Evolutionary conservation across 495 filamentous ascomycete genomes (phyloP), one percentile per base, ranked within the genome.

Genomic region (Talaromyces thailandensis): DNA sequence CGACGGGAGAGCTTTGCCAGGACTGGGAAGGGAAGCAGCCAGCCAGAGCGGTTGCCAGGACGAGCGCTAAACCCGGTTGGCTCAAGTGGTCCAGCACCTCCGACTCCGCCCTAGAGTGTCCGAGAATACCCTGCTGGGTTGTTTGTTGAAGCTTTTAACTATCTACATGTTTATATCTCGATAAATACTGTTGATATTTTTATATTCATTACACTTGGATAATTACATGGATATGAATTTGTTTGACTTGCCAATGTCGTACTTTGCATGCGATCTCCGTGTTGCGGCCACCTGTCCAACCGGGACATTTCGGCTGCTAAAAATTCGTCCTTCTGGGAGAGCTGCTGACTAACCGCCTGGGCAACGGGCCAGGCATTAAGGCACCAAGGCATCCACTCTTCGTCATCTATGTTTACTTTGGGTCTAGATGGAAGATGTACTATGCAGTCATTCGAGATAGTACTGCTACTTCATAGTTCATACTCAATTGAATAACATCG

Each of bases 1-100:
- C 73, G 78, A 76, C 73, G 78, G 73, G 79, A 80, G 79, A 79
- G 79, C 79, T 83, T 82, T 81, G 75, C 35, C 12, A 40, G n/a
- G n/a, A n/a, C n/a, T n/a, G n/a, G n/a, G n/a, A n/a, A n/a, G n/a
- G n/a, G n/a, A n/a, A n/a, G 35, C 35, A 40, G 35, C 35, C 35
- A 40, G 35, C 35, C 35, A 79, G n/a, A n/a, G 74, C 71, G 72
- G 75, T 74, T 76, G 77, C 74, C 74, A 71, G 75, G 74, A 68
- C 74, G 68, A 66, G 64, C 74, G 72, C 76, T 79, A 79, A 73
- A 68, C 77, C 74, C 66, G 67, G 71, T 78, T 71, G 69, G 73
- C 73, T 68, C 69, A 70, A 69, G 63, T 65, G 62, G 31, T 64
- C 70, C 67, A 73, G 70, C 69, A 26, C 8, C 76, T 79, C 75